Base-by-base conservation (phyloP, 257 asterid genomes). In the Solanum phureja region DNA sequence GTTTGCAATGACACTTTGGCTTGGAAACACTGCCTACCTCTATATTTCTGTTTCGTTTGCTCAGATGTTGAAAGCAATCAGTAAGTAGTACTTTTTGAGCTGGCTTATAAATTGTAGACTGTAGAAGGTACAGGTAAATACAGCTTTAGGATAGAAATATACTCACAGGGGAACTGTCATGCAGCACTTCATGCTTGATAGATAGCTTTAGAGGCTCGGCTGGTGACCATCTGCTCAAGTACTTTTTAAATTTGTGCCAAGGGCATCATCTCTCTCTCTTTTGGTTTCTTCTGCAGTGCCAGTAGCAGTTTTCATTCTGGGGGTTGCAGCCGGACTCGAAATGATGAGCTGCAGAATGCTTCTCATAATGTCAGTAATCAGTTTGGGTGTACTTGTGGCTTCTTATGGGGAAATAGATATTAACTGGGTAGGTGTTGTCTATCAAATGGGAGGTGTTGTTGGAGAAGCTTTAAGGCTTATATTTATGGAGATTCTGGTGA, bases 1-100 rank as follows among this genome's bases (percentile, higher is more conserved):
- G 99, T 97, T 97, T 88, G 99, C 99, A 62, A 93, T 97, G 99
- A 97, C 99, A 64, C 98, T 97, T 83, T 97, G 99, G 99, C 98
- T 97, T 8, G 99, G 99, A 88, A 97, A 97, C 94, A 97, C 99
- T 49, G 99, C 99, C 85, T 97, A 97, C 94, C 99, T 96, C 89
- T 96, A 96, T 90, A 96, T 96, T 88, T 96, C 99, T 24, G 99
- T 96, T 91, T 90, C 99, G 60, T 96, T 96, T 93, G 99, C 99
- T 89, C 99, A 97, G 83, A 97, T 97, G 99, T 82, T 97, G 94
- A 97, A 97, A 91, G 99, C 99, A 84, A 93, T 97, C 90, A 97
- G 99, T 97, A 93, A 89, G 99, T 94, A 77, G 76, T 79, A 31
- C 34, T 81, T 66, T 81, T 46, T 83, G 21, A 49, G 86, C 31